Conservation (phyloP, 2,329 filamentous ascomycete genomes). For the Proliferodiscus dingleyae region DNA sequence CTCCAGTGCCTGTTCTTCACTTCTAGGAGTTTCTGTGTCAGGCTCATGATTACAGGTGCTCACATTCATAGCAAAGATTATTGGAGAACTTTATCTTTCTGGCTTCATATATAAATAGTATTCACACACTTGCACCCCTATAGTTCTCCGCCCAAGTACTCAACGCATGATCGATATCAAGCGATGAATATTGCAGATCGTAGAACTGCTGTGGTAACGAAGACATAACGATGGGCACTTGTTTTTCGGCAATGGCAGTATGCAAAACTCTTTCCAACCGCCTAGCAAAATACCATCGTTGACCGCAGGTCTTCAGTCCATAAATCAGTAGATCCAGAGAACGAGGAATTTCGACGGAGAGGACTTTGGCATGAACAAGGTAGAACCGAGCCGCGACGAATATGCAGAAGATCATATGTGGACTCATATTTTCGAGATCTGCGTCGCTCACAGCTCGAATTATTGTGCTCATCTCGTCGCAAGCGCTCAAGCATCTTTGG, state of each 20-base stretch:
- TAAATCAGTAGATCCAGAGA: conserved; percentile 14
- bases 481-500: conserved; percentile 14
- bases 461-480: conserved; percentile 14
- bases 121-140: background rate
- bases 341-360: conserved; percentile 14
- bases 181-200: conserved; percentile 13
- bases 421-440: conserved; percentile 15
- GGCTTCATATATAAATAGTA: background rate
- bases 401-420: conserved; percentile 16
- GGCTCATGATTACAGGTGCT: too few species aligned
- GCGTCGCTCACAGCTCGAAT: conserved; percentile 10
- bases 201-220: conserved; percentile 14
- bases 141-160: conserved; percentile 4
- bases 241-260: conserved; percentile 13
- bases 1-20: too few species aligned
- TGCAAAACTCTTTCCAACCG: conserved; percentile 12
- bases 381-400: conserved; percentile 16
- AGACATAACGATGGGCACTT: conserved; percentile 5
- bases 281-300: conserved; percentile 17
- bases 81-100: background rate
- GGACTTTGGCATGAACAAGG: conserved; percentile 15
- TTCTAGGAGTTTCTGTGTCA: too few species aligned
- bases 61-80: background rate
- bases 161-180: conserved; percentile 16
- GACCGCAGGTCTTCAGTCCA: conserved; percentile 16